Evolutionary conservation across 768 basidiomycete genomes (phyloP).

Genomic region (Lyophyllum atratum): DNA sequence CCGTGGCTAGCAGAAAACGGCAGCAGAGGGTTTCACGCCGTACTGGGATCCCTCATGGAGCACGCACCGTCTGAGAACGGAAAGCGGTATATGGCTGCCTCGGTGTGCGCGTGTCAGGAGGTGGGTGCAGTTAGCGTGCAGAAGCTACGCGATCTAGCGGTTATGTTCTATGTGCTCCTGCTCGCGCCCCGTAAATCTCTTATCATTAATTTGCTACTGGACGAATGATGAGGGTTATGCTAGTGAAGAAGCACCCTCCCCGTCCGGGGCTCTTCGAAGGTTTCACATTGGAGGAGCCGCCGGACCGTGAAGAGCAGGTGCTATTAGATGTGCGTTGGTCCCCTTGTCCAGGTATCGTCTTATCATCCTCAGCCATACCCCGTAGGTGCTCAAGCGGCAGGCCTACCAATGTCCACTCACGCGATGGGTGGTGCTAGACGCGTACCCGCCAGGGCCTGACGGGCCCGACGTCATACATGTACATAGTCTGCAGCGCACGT

Average conservation of each 20-base stretch:
- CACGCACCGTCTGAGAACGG: too few species aligned
- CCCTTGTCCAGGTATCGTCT: too few species aligned
- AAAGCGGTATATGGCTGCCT: background rate
- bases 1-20: background rate
- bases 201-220: background rate
- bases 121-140: background rate
- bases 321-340: too few species aligned
- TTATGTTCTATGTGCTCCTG: background rate
- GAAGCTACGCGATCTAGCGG: background rate
- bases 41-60: background rate
- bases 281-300: background rate
- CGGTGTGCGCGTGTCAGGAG: background rate
- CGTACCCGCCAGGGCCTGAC: background rate
- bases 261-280: background rate
- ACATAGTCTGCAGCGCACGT: background rate
- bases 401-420: background rate
- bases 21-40: background rate
- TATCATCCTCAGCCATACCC: too few species aligned
- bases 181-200: background rate
- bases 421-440: background rate
- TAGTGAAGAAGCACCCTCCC: background rate
- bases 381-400: background rate
- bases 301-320: too few species aligned
- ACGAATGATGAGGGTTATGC: background rate
- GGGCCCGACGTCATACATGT: too few species aligned